phyloP scores from a whole-genome alignment of 163 green algal species.

The Chloromonas sp. region DNA sequence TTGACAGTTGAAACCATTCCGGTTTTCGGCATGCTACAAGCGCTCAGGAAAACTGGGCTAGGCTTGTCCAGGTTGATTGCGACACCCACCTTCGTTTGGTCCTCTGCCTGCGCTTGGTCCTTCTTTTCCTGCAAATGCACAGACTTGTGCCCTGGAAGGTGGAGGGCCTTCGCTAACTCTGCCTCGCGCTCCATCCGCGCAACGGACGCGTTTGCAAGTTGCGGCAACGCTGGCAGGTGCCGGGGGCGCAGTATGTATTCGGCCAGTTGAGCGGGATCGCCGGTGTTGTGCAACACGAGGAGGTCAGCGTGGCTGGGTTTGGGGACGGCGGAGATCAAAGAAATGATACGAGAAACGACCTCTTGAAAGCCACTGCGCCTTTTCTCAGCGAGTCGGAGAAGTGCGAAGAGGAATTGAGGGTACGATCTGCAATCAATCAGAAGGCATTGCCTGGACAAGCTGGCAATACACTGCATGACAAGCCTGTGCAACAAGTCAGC shows the following conservation, averaged over 20 bases:
- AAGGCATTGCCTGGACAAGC: no score
- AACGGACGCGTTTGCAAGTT: not conserved
- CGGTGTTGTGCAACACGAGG: conserved; percentile 11
- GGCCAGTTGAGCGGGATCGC: not conserved
- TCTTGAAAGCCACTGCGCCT: conserved; percentile 30
- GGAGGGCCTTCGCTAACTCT: not conserved
- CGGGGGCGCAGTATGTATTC: not conserved
- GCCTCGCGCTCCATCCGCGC: conserved; percentile 2
- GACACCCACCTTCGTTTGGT: no score
- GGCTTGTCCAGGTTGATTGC: no score
- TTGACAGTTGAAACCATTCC: no score
- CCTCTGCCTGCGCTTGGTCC: no score
- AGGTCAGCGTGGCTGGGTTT: conserved; percentile 26
- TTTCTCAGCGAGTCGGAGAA: conserved; percentile 35
- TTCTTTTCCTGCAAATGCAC: no score
- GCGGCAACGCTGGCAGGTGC: not conserved
- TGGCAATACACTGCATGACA: no score
- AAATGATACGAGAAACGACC: conserved; percentile 15
- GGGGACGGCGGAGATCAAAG: conserved; percentile 4
- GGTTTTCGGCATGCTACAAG: no score
- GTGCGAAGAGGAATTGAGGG: conserved; percentile 35
- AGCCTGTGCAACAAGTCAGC: no score
- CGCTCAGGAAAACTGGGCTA: no score
- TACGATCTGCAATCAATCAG: conserved; percentile 20
- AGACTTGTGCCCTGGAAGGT: not conserved